These are phyloP conservation scores for Dentipellis fragilis DNA, from an alignment of 768 basidiomycete genomes.

Conservation along the genomic window DNA sequence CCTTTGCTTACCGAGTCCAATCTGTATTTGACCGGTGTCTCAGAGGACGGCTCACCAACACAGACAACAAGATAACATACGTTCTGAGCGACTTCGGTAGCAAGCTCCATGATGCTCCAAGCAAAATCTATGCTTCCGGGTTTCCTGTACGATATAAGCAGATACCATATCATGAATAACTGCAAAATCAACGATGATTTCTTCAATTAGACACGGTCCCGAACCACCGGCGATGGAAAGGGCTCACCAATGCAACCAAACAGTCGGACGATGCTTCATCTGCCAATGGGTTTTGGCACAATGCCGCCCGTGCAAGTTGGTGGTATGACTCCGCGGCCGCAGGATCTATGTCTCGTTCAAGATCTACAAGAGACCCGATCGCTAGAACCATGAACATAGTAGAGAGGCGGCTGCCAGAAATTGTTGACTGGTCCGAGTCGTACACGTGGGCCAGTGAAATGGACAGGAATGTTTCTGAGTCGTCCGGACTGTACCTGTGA, in stretches of 20 bases:
- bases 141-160: background rate
- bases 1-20: no score
- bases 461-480: background rate
- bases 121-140: background rate
- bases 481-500: background rate
- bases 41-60: no score
- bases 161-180: slow-evolving; percentile 1
- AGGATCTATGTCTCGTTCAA: background rate
- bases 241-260: background rate
- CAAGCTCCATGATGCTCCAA: background rate
- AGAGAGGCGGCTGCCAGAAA: background rate
- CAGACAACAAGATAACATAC: no score
- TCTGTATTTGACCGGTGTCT: no score
- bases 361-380: background rate
- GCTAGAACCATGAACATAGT: background rate
- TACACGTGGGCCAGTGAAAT: background rate
- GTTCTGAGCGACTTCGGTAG: background rate
- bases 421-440: background rate
- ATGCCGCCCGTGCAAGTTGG: slow-evolving; percentile 2
- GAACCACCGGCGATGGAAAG: background rate
- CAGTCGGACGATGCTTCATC: background rate
- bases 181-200: background rate
- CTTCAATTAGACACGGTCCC: background rate
- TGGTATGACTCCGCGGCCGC: background rate
- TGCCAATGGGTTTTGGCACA: background rate